These are phyloP conservation scores for Aspergillus novoparasiticus DNA, from an alignment of 2,329 filamentous ascomycete species.

Conservation along the genomic window DNA sequence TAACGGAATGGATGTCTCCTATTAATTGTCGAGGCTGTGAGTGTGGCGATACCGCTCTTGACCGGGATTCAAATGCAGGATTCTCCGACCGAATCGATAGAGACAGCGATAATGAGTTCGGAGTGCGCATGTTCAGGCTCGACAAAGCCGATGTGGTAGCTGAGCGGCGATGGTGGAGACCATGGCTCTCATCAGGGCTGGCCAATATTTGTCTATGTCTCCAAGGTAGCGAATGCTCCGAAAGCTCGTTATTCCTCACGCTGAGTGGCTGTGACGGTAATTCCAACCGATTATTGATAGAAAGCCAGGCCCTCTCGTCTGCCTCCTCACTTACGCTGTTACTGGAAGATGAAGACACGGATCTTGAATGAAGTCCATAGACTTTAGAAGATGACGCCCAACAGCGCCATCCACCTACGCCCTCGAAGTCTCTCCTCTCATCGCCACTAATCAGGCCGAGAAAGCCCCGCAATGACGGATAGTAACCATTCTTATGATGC, in stretches of 20 bases:
- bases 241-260: constrained; percentile 14
- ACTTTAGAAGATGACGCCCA: constrained; percentile 21
- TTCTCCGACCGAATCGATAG: constrained; percentile 23
- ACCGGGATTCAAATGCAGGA: constrained; percentile 10
- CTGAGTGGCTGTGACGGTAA: constrained; percentile 36
- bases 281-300: constrained; percentile 41
- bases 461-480: constrained; percentile 21
- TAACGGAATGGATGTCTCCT: constrained; percentile 9
- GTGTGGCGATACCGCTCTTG: constrained; percentile 21
- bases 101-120: constrained; percentile 18
- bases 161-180: constrained; percentile 36
- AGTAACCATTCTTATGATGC: constrained; percentile 18
- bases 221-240: constrained; percentile 15
- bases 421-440: constrained; percentile 46
- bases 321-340: constrained; percentile 26
- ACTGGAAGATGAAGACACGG: constrained; percentile 27
- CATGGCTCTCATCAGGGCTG: constrained; percentile 1
- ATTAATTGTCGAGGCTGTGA: constrained; percentile 13
- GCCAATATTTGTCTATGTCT: constrained; percentile 5
- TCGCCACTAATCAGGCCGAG: constrained; percentile 35
- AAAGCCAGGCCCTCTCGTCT: constrained; percentile 43
- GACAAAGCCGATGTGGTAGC: constrained; percentile 36
- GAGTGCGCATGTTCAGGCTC: constrained; percentile 13
- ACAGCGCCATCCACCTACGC: constrained; percentile 45
- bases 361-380: constrained; percentile 24